Evolutionary conservation across 441 rosid genomes (phyloP).

Genomic region (Gossypium gossypioides): DNA sequence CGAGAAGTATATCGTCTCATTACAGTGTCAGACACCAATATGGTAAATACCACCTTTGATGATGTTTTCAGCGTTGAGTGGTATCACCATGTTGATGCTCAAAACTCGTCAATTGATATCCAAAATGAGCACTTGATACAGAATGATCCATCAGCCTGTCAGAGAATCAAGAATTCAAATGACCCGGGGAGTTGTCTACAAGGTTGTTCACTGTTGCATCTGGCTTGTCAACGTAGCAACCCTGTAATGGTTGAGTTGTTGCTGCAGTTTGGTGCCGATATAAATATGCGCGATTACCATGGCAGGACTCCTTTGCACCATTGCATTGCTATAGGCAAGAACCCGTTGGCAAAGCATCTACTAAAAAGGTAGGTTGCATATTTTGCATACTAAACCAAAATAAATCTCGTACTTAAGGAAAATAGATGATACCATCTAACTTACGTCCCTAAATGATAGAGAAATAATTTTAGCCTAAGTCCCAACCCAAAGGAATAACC

Average conservation of each 20-base stretch:
- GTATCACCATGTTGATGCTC: constrained; percentile 33
- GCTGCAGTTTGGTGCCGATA: constrained; percentile 71
- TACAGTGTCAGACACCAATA: constrained; percentile 40
- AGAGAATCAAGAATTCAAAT: constrained; percentile 44
- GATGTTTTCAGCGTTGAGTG: constrained; percentile 32
- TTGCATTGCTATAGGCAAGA: constrained; percentile 55
- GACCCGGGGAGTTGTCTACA: constrained; percentile 67
- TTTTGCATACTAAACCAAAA: background rate
- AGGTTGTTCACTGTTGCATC: constrained; percentile 78
- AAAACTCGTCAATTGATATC: constrained; percentile 14
- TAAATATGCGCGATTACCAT: constrained; percentile 60
- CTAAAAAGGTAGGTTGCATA: constrained; percentile 54
- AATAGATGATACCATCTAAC: background rate
- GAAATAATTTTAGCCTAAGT: background rate
- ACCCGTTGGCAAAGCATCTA: constrained; percentile 59
- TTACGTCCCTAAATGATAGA: background rate
- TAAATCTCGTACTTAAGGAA: background rate
- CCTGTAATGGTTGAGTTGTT: constrained; percentile 74
- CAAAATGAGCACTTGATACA: constrained; percentile 24
- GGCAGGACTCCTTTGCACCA: constrained; percentile 82
- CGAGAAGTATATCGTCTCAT: constrained; percentile 64
- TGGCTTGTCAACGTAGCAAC: constrained; percentile 59
- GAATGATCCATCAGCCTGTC: constrained; percentile 49
- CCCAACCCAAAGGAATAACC: background rate
- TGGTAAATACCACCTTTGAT: constrained; percentile 55